Conservation (phyloP, 2,329 filamentous ascomycete genomes). For the Aureobasidium pullulans region DNA sequence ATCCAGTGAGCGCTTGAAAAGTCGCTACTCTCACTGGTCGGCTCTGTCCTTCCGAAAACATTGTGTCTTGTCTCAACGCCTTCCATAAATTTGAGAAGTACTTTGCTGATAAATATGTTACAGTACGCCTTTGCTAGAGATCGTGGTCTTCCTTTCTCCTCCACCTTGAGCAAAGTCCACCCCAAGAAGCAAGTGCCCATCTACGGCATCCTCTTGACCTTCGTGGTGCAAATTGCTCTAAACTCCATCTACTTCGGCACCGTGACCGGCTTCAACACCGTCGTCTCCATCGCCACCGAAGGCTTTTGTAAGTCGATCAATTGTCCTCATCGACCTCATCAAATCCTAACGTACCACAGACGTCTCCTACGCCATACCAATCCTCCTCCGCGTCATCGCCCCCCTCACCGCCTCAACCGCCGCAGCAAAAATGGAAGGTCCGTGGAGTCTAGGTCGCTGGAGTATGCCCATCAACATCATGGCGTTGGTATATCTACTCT, state of each 20-base stretch:
- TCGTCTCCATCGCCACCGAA: constrained; percentile 48
- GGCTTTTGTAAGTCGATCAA: constrained; percentile 43
- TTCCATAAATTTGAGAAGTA: background rate
- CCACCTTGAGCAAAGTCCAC: constrained; percentile 31
- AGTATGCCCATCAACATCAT: constrained; percentile 41
- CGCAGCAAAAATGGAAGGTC: constrained; percentile 33
- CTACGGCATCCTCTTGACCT: constrained; percentile 16
- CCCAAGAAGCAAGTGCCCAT: constrained; percentile 13
- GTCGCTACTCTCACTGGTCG: too few species aligned
- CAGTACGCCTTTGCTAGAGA: constrained; percentile 44
- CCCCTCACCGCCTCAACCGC: constrained; percentile 35
- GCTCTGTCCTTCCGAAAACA: too few species aligned
- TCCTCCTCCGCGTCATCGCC: constrained; percentile 44
- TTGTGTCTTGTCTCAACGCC: too few species aligned
- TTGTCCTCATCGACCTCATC: background rate
- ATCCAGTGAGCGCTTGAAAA: too few species aligned
- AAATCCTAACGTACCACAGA: constrained; percentile 27
- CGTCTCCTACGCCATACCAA: constrained; percentile 50
- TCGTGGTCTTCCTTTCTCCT: constrained; percentile 47
- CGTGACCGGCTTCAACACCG: constrained; percentile 17
- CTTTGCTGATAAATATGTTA: background rate
- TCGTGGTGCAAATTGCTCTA: constrained; percentile 16
- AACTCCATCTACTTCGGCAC: constrained; percentile 21
- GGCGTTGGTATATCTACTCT: constrained; percentile 46
- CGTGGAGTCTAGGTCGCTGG: constrained; percentile 40